Evolutionary conservation across 2,329 filamentous ascomycete species (phyloP), one percentile per base, ranked within the genome.

Genomic region (Aspergillus fischeri): DNA sequence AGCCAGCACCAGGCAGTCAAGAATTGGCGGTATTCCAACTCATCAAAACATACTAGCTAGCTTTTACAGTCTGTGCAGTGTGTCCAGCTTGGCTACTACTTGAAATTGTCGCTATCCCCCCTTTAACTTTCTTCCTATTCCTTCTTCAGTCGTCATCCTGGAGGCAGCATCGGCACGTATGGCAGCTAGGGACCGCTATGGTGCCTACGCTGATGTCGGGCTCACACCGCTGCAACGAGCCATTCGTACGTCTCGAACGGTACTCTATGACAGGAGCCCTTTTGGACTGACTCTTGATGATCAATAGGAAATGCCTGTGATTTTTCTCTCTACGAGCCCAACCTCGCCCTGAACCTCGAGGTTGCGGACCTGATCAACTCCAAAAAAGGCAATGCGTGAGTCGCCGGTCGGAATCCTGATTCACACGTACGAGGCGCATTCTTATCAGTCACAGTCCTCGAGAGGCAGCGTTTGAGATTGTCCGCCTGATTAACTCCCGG

Each of bases 301-400:
- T 21, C n/a, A 1, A 20, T 29, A 86, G 83, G 94, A 74, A 92
- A 92, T 78, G 93, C 94, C 64, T 97, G 94, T 80, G 95, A 94
- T 70, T 91, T 94, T 52, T 90, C 96, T 74, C 97, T 97, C 79
- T 97, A 92, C 80, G 94, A 99, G 80, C 93, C 94, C 61, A 97
- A 99, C 73, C 88, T 99, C 55, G 94, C 92, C 57, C 81, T 99
- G 63, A 95, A 94, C 72, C 90, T 99, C 73, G 94, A 99, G 82
- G 96, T 99, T 69, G 83, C 92, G 68, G 94, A 99, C 79, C 80
- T 97, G 69, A 90, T 99, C 81, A 99, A 99, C 77, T 88, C 88
- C 70, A 99, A 97, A 81, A 97, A 97, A 80, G 93, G 93, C 70
- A 91, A 89, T 75, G 88, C 92, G 78, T 86, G 79, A 73, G 82